phyloP scores from a whole-genome alignment of 2,329 filamentous ascomycete species.

The Fonsecaea monophora region DNA sequence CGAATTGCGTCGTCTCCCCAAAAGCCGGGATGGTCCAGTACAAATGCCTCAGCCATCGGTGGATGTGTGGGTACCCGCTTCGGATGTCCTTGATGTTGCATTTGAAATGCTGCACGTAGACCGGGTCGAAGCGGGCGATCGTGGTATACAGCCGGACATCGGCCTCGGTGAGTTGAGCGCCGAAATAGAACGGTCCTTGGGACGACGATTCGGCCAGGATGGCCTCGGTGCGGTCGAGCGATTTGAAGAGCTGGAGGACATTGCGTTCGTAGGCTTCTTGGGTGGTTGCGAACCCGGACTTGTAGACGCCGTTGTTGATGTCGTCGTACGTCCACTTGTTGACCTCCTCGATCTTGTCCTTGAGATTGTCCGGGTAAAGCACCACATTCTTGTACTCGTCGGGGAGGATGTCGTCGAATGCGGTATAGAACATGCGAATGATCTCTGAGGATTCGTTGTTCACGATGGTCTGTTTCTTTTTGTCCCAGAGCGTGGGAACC shows the following conservation, averaged over 20 bases:
- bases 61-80: slow-evolving; percentile 79
- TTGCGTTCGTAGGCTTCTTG: slow-evolving; percentile 82
- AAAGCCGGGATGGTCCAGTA: slow-evolving; percentile 87
- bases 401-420: slow-evolving; percentile 75
- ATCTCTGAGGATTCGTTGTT: slow-evolving; percentile 93
- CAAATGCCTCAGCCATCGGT: slow-evolving; percentile 79
- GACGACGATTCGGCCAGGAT: slow-evolving; percentile 62
- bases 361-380: slow-evolving; percentile 72
- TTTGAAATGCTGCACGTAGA: slow-evolving; percentile 83
- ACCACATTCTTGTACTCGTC: slow-evolving; percentile 64
- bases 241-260: slow-evolving; percentile 73
- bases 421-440: slow-evolving; percentile 83
- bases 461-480: slow-evolving; percentile 74
- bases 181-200: slow-evolving; percentile 73
- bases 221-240: slow-evolving; percentile 76
- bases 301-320: slow-evolving; percentile 61
- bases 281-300: slow-evolving; percentile 80
- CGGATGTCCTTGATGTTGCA: slow-evolving; percentile 87
- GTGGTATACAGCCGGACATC: slow-evolving; percentile 80
- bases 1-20: slow-evolving; percentile 81
- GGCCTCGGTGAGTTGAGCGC: slow-evolving; percentile 76
- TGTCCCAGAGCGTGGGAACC: slow-evolving; percentile 81
- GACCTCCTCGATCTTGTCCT: slow-evolving; percentile 72
- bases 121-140: slow-evolving; percentile 73
- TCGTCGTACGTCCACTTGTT: slow-evolving; percentile 81